Evolutionary conservation across 139 green algal genomes (phyloP).

Genomic region (Closterium sp.): DNA sequence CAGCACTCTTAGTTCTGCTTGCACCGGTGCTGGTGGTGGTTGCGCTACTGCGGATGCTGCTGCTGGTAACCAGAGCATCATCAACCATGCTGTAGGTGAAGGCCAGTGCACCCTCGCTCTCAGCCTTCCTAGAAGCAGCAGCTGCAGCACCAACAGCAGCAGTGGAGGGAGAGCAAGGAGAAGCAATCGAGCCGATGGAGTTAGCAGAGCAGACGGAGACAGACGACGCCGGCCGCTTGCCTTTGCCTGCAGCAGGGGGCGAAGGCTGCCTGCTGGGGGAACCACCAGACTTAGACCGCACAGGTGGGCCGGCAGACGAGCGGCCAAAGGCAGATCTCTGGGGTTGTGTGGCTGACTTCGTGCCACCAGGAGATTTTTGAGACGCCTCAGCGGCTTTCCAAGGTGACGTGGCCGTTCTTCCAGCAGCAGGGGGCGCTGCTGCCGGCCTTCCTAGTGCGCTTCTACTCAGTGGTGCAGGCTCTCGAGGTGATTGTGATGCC

Average conservation of each 20-base stretch:
- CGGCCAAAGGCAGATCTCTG: too few species aligned
- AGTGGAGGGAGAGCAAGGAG: neutral
- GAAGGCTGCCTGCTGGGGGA: too few species aligned
- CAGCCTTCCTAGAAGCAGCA: neutral
- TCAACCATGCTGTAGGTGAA: neutral
- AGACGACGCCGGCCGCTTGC: too few species aligned
- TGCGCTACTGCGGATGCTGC: neutral
- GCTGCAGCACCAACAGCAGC: neutral
- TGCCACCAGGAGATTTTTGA: neutral
- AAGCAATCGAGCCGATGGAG: neutral
- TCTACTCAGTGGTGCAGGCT: neutral
- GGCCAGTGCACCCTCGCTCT: neutral
- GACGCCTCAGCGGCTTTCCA: neutral
- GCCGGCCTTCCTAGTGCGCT: neutral
- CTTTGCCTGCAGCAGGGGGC: too few species aligned
- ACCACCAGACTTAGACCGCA: too few species aligned
- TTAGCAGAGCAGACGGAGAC: neutral
- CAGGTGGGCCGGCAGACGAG: too few species aligned
- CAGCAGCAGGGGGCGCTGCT: neutral
- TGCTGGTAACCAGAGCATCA: neutral
- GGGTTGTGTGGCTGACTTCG: neutral
- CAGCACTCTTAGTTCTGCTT: neutral
- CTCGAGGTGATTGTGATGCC: neutral
- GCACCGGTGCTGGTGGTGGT: neutral
- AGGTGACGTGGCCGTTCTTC: neutral